Conservation (phyloP, 2,329 filamentous ascomycete species). For the Cadophora malorum region DNA sequence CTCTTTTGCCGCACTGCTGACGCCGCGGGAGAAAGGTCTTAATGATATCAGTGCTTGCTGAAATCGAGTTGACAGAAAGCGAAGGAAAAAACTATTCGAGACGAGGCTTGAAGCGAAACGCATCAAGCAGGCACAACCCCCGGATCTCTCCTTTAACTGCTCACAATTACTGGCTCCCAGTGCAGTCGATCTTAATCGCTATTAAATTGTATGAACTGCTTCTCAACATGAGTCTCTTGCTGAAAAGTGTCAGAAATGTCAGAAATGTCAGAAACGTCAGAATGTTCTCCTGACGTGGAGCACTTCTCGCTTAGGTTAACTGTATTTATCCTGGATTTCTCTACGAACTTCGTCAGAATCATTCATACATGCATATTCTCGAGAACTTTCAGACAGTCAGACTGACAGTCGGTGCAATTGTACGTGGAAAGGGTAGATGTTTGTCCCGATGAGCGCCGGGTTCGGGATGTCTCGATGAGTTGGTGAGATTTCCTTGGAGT, state of each 20-base stretch:
- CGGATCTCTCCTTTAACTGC: background rate
- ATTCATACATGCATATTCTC: too few species aligned
- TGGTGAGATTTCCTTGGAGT: too few species aligned
- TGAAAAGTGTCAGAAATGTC: slow-evolving; percentile 7
- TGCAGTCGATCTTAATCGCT: too few species aligned
- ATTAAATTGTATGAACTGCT: background rate
- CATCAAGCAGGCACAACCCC: background rate
- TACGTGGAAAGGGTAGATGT: too few species aligned
- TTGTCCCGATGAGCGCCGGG: too few species aligned
- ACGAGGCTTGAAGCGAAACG: background rate
- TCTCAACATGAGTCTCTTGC: background rate
- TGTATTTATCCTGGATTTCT: background rate
- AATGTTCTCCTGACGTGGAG: background rate
- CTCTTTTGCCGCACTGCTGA: background rate
- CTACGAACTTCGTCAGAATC: too few species aligned
- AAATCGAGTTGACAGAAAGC: background rate
- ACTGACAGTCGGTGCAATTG: too few species aligned
- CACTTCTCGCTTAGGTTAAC: background rate
- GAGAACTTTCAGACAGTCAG: too few species aligned
- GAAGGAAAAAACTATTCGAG: background rate
- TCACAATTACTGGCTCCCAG: too few species aligned
- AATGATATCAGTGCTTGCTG: background rate
- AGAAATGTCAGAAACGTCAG: slow-evolving; percentile 46
- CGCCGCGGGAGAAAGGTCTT: too few species aligned
- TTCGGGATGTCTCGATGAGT: too few species aligned